Conservation (phyloP, 2,329 filamentous ascomycete genomes). For the Lachnellula cervina region DNA sequence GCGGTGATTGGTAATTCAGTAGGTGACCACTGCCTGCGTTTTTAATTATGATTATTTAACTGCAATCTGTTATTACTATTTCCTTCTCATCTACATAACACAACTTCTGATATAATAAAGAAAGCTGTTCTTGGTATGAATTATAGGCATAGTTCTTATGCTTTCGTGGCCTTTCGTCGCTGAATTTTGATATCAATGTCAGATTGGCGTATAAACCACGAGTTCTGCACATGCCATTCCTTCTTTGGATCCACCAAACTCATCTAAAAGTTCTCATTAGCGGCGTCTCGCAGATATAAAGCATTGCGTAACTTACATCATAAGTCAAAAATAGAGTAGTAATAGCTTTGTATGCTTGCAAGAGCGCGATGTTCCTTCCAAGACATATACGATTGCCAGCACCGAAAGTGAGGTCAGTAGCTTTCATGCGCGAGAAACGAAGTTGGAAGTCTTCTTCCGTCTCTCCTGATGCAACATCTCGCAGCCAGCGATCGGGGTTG, state of each 20-base stretch:
- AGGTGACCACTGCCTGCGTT: too few species aligned
- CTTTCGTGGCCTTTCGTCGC: too few species aligned
- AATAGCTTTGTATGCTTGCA: conserved; percentile 44
- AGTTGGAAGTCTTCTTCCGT: conserved; percentile 31
- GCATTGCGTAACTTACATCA: conserved; percentile 31
- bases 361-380: conserved; percentile 37
- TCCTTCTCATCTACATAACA: too few species aligned
- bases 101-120: too few species aligned
- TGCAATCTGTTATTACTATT: too few species aligned
- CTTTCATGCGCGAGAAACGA: conserved; percentile 36
- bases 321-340: conserved; percentile 43
- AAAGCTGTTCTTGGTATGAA: too few species aligned
- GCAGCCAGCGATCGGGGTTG: conserved; percentile 52
- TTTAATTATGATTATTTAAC: too few species aligned
- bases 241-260: conserved; percentile 32
- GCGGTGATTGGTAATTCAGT: too few species aligned
- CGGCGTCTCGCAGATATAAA: background rate
- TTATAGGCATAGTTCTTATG: too few species aligned
- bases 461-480: conserved; percentile 27
- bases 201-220: conserved; percentile 37
- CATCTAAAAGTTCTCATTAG: conserved; percentile 25
- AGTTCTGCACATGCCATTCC: conserved; percentile 37
- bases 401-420: conserved; percentile 38
- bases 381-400: conserved; percentile 40
- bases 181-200: conserved; percentile 17